Evolutionary conservation across 2,329 filamentous ascomycete genomes (phyloP), one percentile per base, ranked within the genome.

Genomic region (Ophiostoma sp.): DNA sequence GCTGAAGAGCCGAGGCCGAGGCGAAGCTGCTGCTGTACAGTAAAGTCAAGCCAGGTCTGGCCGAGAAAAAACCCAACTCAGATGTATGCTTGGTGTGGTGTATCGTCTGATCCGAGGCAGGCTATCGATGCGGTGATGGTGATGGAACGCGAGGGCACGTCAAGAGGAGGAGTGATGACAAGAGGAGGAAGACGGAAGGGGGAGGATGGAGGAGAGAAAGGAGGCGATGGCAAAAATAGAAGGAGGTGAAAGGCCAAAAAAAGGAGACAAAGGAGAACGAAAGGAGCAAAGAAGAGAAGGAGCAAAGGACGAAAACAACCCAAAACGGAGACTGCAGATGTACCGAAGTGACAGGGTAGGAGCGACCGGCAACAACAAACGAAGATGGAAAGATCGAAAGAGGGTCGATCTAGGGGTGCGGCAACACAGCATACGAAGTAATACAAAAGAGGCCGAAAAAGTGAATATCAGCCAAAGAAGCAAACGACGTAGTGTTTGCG

Each of bases 251-350:
- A 40, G 55, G 55, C 14, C 16, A 4, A 42, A 9, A 42, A 36
- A 14, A 41, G 27, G 38, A 62, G 55, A 41, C 12, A 62, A 40
- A n/a, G 36, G 58, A 6, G n/a, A 12, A 62, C 58, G 41, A 62
- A 62, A 38, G 4, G 40, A 62, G 63, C 27, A 66, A 58, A 16
- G 27, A n/a, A 52, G 38, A 38, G 38, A 66, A 66, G 44, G 65
- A 64, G 62, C 42, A 27, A 45, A 42, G 12, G 41, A 18, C 62
- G 12, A 63, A 2, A 64, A 18, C n/a, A 16, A 64, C 62, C 60
- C 38, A 42, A 18, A 42, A 64, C 41, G 40, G 62, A 64, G 40
- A 64, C 62, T 41, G 16, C 36, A 62, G 38, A 40, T 62, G 16
- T n/a, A 41, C n/a, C 12, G 38, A 62, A 12, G 12, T 36, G 55